Percentiles rank a stretch among this genome's conserved stretches.
phyloP scores from a whole-genome alignment of 768 basidiomycete genomes.

The Kondoa malvinella region DNA sequence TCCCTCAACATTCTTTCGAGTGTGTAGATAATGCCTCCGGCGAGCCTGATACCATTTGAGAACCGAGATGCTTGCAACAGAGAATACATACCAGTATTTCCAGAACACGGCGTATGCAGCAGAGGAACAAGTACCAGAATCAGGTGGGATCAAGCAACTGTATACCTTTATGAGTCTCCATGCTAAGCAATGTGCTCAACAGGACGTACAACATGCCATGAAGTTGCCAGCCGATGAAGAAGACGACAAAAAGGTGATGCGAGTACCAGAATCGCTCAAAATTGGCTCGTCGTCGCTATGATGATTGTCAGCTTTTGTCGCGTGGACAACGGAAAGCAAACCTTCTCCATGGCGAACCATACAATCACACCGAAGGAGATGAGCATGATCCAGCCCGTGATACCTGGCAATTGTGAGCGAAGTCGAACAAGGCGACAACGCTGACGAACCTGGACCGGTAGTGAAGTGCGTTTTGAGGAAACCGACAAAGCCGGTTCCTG shows the following conservation, averaged over 20 bases:
- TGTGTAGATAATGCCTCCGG: constrained; percentile 72
- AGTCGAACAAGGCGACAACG: background rate
- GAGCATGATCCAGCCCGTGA: constrained; percentile 34
- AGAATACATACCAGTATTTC: too few species aligned
- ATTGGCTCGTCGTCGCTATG: constrained; percentile 6
- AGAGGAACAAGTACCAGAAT: background rate
- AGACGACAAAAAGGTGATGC: constrained; percentile 49
- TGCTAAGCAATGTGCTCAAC: too few species aligned
- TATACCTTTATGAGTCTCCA: too few species aligned
- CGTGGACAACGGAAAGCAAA: background rate
- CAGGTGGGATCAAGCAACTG: background rate
- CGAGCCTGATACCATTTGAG: too few species aligned
- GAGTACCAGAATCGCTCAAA: constrained; percentile 68
- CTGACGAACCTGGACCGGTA: constrained; percentile 38
- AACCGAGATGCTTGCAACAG: too few species aligned
- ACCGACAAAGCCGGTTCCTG: constrained; percentile 44
- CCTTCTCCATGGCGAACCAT: constrained; percentile 68
- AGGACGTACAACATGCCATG: constrained; percentile 50
- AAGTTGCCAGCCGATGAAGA: constrained; percentile 87
- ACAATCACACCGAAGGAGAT: constrained; percentile 57
- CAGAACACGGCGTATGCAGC: constrained; percentile 60
- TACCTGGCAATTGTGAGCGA: constrained; percentile 33
- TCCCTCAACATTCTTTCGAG: constrained; percentile 79
- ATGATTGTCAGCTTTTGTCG: constrained; percentile 29
- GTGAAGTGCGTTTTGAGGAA: constrained; percentile 64